phyloP scores from a whole-genome alignment of 352 stramenopile genomes.

The Phytopythium aichiense region DNA sequence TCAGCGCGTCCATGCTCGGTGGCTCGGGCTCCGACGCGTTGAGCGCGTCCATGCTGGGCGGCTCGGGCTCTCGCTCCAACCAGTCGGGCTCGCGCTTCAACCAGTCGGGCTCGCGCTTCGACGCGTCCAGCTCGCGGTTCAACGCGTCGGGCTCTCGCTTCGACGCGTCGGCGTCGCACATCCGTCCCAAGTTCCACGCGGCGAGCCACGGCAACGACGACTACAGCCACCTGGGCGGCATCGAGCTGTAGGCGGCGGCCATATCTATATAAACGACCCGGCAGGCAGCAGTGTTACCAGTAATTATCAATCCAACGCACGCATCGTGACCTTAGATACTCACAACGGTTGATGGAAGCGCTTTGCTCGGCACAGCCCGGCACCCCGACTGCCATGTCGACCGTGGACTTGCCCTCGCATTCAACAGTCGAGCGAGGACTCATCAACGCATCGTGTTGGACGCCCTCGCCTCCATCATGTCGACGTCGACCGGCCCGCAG shows the following conservation, averaged over 20 bases:
- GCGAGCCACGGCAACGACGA: conserved; percentile 19
- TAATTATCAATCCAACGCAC: neutral
- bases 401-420: no score
- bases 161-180: conserved; percentile 1
- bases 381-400: no score
- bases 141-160: neutral
- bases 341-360: no score
- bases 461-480: no score
- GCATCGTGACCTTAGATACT: neutral
- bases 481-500: no score
- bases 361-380: no score
- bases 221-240: conserved; percentile 26
- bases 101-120: neutral
- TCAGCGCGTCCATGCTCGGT: conserved; percentile 1
- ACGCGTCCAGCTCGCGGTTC: neutral
- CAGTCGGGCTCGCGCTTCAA: no score
- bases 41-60: neutral
- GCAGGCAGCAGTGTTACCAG: neutral
- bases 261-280: conserved; percentile 2
- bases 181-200: conserved; percentile 10
- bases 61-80: no score
- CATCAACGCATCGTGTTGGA: no score
- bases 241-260: conserved; percentile 27
- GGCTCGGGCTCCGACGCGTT: neutral
- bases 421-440: no score